Conservation (phyloP, 1,284 basidiomycete genomes). For the Microbotryum violaceum region DNA sequence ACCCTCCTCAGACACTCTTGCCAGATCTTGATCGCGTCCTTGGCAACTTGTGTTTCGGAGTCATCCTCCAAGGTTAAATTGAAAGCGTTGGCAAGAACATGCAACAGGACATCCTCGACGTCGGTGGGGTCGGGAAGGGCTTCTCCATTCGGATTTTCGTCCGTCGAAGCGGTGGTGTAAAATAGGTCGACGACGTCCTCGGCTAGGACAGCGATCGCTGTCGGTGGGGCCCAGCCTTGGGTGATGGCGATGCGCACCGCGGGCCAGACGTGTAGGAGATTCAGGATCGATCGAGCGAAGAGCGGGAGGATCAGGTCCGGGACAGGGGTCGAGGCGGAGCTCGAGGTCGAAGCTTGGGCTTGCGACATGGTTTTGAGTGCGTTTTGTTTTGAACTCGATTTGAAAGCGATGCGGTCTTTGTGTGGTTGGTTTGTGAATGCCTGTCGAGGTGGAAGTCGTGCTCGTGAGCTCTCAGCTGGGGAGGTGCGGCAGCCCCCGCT, state of each 20-base stretch:
- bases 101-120: constrained; percentile 63
- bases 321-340: neutral
- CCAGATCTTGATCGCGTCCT: constrained; percentile 44
- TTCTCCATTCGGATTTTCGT: neutral
- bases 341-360: no score
- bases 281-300: constrained; percentile 73
- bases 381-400: no score
- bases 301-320: constrained; percentile 44
- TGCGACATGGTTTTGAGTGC: no score
- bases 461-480: no score
- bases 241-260: constrained; percentile 73
- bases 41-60: constrained; percentile 60
- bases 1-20: constrained; percentile 18
- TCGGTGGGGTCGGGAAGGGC: constrained; percentile 54
- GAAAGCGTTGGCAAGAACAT: constrained; percentile 73
- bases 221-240: constrained; percentile 62
- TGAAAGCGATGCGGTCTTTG: no score
- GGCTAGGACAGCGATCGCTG: constrained; percentile 51
- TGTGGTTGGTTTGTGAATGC: no score
- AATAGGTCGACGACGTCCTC: constrained; percentile 73
- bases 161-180: constrained; percentile 45
- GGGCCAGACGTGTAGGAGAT: constrained; percentile 70
- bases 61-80: constrained; percentile 72
- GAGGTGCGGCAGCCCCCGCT: no score
- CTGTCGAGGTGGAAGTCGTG: no score